phyloP scores from a whole-genome alignment of 257 asterid genomes.

The Hygrophila difformis region DNA sequence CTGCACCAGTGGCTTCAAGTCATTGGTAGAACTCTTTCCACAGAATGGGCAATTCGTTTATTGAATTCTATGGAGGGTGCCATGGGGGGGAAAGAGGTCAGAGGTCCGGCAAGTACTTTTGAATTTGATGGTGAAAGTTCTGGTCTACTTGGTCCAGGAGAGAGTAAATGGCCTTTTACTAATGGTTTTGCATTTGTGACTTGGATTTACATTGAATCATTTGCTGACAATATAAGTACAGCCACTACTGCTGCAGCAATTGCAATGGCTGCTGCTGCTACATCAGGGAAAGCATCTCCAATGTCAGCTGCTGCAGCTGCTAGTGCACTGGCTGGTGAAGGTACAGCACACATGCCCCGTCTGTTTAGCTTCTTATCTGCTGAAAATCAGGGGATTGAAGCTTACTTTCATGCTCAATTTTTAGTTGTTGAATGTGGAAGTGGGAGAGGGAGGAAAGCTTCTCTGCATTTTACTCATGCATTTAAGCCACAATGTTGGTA shows the following conservation, averaged over 20 bases:
- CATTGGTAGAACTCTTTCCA: slow-evolving; percentile 48
- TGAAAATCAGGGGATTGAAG: slow-evolving; percentile 99
- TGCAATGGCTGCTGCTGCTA: slow-evolving; percentile 99
- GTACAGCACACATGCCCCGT: slow-evolving; percentile 98
- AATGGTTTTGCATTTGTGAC: slow-evolving; percentile 94
- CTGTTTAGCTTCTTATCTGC: slow-evolving; percentile 93
- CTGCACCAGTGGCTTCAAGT: slow-evolving; percentile 78
- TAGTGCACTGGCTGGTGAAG: slow-evolving; percentile 99
- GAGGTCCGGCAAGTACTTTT: slow-evolving; percentile 89
- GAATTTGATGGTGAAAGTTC: slow-evolving; percentile 99
- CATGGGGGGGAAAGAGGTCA: slow-evolving; percentile 84
- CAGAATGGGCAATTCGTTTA: slow-evolving; percentile 76
- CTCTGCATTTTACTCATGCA: slow-evolving; percentile 95
- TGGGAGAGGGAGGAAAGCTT: slow-evolving; percentile 96
- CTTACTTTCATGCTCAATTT: slow-evolving; percentile 96
- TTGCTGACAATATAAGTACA: slow-evolving; percentile 94
- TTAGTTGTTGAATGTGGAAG: slow-evolving; percentile 92
- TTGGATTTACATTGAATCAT: slow-evolving; percentile 94
- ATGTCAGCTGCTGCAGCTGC: slow-evolving; percentile 99
- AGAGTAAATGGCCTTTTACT: slow-evolving; percentile 93
- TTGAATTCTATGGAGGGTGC: slow-evolving; percentile 87
- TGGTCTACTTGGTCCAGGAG: slow-evolving; percentile 93
- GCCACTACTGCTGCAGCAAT: slow-evolving; percentile 99
- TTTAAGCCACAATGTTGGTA: slow-evolving; percentile 99
- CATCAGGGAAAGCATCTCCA: slow-evolving; percentile 92